These are phyloP conservation scores for Talaromyces islandicus DNA, from an alignment of 2,329 filamentous ascomycete genomes.

Conservation along the genomic window DNA sequence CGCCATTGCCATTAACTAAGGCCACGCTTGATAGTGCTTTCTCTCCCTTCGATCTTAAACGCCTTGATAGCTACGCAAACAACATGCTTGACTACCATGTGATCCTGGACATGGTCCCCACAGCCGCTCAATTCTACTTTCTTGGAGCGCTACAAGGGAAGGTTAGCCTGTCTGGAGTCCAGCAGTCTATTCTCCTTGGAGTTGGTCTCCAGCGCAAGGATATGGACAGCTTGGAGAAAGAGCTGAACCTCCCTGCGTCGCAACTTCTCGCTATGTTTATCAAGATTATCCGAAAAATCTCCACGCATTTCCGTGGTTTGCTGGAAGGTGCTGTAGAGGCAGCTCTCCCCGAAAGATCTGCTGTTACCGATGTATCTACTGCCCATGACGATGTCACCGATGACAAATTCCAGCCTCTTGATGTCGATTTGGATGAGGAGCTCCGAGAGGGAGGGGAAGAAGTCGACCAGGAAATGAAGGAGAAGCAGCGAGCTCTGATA, in stretches of 20 bases:
- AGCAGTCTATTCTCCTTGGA: conserved; percentile 81
- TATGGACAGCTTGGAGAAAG: conserved; percentile 71
- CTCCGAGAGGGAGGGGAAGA: conserved; percentile 77
- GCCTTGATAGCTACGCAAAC: conserved; percentile 89
- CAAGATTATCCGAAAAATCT: conserved; percentile 87
- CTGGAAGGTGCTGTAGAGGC: conserved; percentile 68
- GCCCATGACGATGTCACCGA: conserved; percentile 65
- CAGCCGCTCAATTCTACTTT: conserved; percentile 79
- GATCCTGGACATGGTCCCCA: conserved; percentile 85
- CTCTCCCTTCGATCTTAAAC: conserved; percentile 90
- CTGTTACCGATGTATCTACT: conserved; percentile 42
- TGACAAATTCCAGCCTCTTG: conserved; percentile 64
- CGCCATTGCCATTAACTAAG: conserved; percentile 59
- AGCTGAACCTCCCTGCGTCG: conserved; percentile 65
- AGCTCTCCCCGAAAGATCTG: conserved; percentile 49
- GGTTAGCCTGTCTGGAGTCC: conserved; percentile 72
- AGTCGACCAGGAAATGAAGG: conserved; percentile 62
- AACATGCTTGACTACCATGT: conserved; percentile 98
- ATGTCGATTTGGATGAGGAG: conserved; percentile 69
- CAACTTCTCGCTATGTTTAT: conserved; percentile 96
- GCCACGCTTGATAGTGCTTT: conserved; percentile 68
- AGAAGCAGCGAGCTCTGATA: conserved; percentile 82
- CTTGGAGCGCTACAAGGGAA: conserved; percentile 62
- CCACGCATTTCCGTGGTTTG: conserved; percentile 67
- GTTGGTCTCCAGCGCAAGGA: conserved; percentile 88